Evolutionary conservation across 352 stramenopile species (phyloP), one percentile per base, ranked within the genome.

Genomic region (Phytophthora capsici): DNA sequence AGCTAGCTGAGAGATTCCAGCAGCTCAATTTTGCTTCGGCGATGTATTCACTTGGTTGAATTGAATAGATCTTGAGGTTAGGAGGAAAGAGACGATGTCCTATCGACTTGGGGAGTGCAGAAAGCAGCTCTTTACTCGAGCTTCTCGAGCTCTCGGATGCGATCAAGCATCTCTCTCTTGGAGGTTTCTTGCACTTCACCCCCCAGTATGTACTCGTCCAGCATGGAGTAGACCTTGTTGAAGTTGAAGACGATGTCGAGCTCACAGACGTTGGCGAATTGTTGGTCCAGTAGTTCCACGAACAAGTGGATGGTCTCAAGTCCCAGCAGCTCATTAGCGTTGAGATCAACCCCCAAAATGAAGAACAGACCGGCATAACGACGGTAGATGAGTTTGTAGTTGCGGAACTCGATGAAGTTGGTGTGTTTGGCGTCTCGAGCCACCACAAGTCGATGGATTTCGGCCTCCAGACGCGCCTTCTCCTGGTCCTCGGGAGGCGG

Each of bases 231-330:
- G 38, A 97, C 87, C 80, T 98, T 98, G 82, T 98, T 96, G 50
- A 98, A 98, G 66, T 98, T 96, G 78, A 97, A 98, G 44, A 98
- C 90, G 69, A 94, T 91, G 71, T 98, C 98, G 58, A 99, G 89
- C 77, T 99, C 98, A 71, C 97, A 99, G 45, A 99, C 98, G 85
- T 99, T 99, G 54, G 86, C 91, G 80, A 99, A 99, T 71, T 99
- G 98, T 30, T 90, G 89, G 84, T 99, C 97, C 50, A 99, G 77
- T 32, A 99, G 69, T 86, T 99, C 97, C 6, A 99, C 98, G 73
- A 99, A 99, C 6, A 94, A 83, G 77, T 99, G 97, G 71, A 99
- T 99, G 10, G 92, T 98, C 80, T 99, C 98, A 57, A 99, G 89
- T 57, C 94, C 98, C 19, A 96, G 84, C 51, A 99, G 84, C 80